Percentiles rank a stretch among this genome's conserved stretches.
These are phyloP conservation scores for Mycena latifolia DNA, from an alignment of 768 basidiomycete genomes.

Conservation along the genomic window DNA sequence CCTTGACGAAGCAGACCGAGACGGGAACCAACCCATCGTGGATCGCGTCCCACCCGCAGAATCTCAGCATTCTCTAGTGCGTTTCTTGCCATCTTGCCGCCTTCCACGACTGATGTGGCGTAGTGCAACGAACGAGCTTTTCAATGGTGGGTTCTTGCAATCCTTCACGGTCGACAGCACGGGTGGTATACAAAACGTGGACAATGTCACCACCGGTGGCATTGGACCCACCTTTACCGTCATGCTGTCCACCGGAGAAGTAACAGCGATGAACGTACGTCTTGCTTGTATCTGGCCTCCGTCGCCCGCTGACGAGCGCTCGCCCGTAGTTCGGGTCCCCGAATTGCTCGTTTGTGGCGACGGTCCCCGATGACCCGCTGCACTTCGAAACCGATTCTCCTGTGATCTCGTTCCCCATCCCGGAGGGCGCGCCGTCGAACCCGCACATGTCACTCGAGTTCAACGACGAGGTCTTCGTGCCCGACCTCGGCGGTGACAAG, in stretches of 20 bases:
- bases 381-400: conserved; percentile 50
- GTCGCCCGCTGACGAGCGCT: background rate
- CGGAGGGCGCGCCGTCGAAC: conserved; percentile 57
- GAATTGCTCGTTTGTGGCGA: conserved; percentile 50
- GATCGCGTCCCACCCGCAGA: conserved; percentile 66
- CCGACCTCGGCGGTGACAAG: conserved; percentile 74
- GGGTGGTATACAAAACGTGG: conserved; percentile 55
- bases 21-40: conserved; percentile 68
- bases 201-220: conserved; percentile 62
- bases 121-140: conserved; percentile 68
- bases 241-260: conserved; percentile 65
- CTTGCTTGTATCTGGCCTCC: background rate
- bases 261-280: conserved; percentile 67
- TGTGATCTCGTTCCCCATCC: conserved; percentile 62
- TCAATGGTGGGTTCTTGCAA: conserved; percentile 57
- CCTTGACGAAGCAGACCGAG: conserved; percentile 57
- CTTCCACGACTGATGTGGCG: conserved; percentile 1
- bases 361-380: conserved; percentile 53
- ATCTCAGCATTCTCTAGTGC: conserved; percentile 71
- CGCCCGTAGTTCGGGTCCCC: conserved; percentile 50
- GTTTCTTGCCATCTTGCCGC: conserved; percentile 37
- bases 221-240: conserved; percentile 62
- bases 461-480: conserved; percentile 65
- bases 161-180: conserved; percentile 61
- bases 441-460: conserved; percentile 73